Evolutionary conservation across 139 green algal species (phyloP), one percentile per base, ranked within the genome.

Genomic region (Volvox africanus): DNA sequence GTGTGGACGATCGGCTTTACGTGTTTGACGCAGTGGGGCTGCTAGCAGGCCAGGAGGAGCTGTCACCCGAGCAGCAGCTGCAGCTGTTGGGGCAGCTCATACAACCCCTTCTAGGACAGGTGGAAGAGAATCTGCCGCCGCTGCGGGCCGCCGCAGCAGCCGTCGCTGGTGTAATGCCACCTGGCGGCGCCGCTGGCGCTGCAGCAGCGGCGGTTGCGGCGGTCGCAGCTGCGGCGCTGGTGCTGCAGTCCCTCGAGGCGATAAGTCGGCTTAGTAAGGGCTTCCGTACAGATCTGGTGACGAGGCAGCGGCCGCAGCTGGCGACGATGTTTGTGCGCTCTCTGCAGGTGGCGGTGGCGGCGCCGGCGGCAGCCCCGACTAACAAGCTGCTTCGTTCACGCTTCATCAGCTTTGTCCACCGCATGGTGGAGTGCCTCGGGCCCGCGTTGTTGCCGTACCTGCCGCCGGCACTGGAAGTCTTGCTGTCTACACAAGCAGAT

Each of bases 11-110:
- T 91, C 93, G 97, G 69, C 92, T 99, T 92, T 99, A 98, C 88
- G 95, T 96, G 50, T 99, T 98, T 93, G 97, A 99, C 88, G 96
- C 97, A 0, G 96, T 96, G 28, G 97, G 97, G 22, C 88, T 98
- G 88, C 93, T 99, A 90, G 67, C 98, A 88, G 96, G 97, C 1
- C 94, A 96, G 75, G 97, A 98, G 55, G 95, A 98, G 18, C 36
- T 98, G 37, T 5, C 84, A 2, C 87, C 93, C 5, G 93, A 96
- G n/a, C 88, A 96, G 91, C 96, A 99, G 94, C 61, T 87, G 30
- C 86, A 75, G 73, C 93, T 92, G 68, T 82, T 98, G 91, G 81
- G 67, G 1, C 89, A 89, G 21, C 88, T 98, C 88, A 90, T 98
- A 87, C 91, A 96, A 87, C 97, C 96, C 65, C 93, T 98, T 55